Evolutionary conservation across 768 basidiomycete species (phyloP).

Genomic region (Boletales sp.): DNA sequence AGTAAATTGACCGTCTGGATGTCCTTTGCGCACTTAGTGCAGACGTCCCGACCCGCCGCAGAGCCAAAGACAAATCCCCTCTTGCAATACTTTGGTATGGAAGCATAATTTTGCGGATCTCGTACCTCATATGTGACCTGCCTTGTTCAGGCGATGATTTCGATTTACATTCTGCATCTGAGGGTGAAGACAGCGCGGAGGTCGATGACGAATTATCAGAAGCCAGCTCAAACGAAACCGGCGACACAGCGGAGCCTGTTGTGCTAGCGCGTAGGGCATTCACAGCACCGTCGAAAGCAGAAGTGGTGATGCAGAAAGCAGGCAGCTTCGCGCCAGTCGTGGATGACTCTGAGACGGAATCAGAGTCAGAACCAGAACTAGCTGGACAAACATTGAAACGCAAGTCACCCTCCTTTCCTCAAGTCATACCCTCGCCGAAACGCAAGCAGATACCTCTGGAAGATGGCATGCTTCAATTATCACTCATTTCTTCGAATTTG

Average conservation of each 20-base stretch:
- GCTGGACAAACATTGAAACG: slow-evolving; percentile 15
- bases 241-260: slow-evolving; percentile 18
- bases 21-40: background rate
- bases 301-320: slow-evolving; percentile 1
- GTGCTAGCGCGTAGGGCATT: slow-evolving; percentile 20
- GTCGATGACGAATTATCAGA: slow-evolving; percentile 20
- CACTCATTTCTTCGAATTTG: background rate
- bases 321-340: background rate
- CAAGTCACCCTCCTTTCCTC: slow-evolving; percentile 20
- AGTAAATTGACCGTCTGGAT: background rate
- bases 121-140: background rate
- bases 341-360: slow-evolving; percentile 32
- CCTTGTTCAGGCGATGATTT: slow-evolving; percentile 35
- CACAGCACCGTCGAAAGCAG: slow-evolving; percentile 6
- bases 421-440: slow-evolving; percentile 11
- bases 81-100: slow-evolving; percentile 47
- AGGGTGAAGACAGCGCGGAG: slow-evolving; percentile 28
- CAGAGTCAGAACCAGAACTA: slow-evolving; percentile 27
- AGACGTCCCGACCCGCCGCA: background rate
- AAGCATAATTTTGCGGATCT: background rate
- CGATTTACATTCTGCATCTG: slow-evolving; percentile 51
- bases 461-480: slow-evolving; percentile 14
- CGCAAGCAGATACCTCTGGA: slow-evolving; percentile 10
- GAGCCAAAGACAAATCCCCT: slow-evolving; percentile 38
- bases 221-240: slow-evolving; percentile 19